A percentile compares a stretch with the other conserved stretches of the same genome.
Conservation (phyloP, 108 stramenopile species). For the Asterionellopsis glacialis region DNA sequence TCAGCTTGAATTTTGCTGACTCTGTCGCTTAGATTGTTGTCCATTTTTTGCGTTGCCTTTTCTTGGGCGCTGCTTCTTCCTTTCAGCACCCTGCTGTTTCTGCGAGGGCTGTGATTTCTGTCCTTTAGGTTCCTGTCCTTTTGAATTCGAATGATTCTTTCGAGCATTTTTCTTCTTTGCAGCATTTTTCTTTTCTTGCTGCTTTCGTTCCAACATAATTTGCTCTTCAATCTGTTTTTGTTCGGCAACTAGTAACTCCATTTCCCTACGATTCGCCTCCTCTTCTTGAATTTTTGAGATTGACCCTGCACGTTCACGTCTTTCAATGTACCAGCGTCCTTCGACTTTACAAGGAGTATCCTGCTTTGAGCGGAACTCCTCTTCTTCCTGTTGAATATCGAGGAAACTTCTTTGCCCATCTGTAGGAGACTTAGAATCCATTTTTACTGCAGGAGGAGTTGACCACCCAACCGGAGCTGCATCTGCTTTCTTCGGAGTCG, state of each 20-base stretch:
- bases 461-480: constrained; percentile 16
- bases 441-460: constrained; percentile 4
- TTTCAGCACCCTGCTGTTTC: too few species aligned
- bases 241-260: constrained; percentile 55
- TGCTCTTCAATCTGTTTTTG: constrained; percentile 66
- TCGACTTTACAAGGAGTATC: constrained; percentile 40
- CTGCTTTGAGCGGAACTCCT: constrained; percentile 38
- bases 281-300: constrained; percentile 60
- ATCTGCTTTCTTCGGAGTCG: neutral
- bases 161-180: constrained; percentile 20
- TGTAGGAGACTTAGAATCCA: neutral
- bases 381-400: constrained; percentile 75
- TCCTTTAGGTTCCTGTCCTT: too few species aligned
- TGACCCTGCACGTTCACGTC: constrained; percentile 72
- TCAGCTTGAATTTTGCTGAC: too few species aligned
- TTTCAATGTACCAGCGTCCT: constrained; percentile 65
- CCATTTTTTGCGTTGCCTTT: too few species aligned
- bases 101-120: too few species aligned
- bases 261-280: constrained; percentile 44
- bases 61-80: too few species aligned
- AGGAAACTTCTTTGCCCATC: constrained; percentile 25
- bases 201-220: constrained; percentile 30
- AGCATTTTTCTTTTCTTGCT: constrained; percentile 17
- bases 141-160: constrained; percentile 8
- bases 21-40: too few species aligned